phyloP scores from a whole-genome alignment of 2,329 filamentous ascomycete genomes.

The Colletotrichum tamarilloi region DNA sequence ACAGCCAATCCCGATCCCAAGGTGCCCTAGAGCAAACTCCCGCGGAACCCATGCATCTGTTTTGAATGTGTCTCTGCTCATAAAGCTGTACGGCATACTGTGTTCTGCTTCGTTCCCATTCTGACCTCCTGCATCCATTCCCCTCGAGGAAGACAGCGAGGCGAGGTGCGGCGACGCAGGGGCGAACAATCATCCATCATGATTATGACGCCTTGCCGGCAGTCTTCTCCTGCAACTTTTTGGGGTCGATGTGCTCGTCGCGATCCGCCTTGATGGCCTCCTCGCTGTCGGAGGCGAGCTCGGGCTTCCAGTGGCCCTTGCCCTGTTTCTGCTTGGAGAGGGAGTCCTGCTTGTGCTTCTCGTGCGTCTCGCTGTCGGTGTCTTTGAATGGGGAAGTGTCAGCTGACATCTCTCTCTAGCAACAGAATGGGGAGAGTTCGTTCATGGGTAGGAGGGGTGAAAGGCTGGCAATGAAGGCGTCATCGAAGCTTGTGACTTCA shows the following conservation, averaged over 20 bases:
- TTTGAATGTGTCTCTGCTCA: not conserved
- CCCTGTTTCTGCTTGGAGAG: constrained; percentile 76
- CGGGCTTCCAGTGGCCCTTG: constrained; percentile 79
- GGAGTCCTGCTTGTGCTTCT: constrained; percentile 71
- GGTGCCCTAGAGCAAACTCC: rapidly evolving
- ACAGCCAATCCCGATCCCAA: not conserved
- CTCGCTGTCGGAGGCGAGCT: constrained; percentile 83
- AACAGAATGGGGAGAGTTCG: not conserved
- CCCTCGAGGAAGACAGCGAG: no score
- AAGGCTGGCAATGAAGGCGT: not conserved
- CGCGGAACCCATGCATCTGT: not conserved
- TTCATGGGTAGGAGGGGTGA: not conserved
- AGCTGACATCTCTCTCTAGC: constrained; percentile 40
- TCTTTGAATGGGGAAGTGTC: constrained; percentile 36
- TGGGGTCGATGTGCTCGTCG: constrained; percentile 52
- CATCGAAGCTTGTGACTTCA: not conserved
- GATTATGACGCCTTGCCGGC: constrained; percentile 59
- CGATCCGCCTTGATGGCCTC: constrained; percentile 79
- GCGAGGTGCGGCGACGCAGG: no score
- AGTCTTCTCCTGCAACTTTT: constrained; percentile 68
- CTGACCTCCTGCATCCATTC: no score
- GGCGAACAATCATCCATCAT: constrained; percentile 51
- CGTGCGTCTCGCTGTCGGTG: constrained; percentile 60
- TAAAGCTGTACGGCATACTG: not conserved
- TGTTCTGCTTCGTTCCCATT: not conserved